Evolutionary conservation across 2,329 filamentous ascomycete genomes (phyloP), one percentile per base, ranked within the genome.

Genomic region (Colletotrichum godetiae): DNA sequence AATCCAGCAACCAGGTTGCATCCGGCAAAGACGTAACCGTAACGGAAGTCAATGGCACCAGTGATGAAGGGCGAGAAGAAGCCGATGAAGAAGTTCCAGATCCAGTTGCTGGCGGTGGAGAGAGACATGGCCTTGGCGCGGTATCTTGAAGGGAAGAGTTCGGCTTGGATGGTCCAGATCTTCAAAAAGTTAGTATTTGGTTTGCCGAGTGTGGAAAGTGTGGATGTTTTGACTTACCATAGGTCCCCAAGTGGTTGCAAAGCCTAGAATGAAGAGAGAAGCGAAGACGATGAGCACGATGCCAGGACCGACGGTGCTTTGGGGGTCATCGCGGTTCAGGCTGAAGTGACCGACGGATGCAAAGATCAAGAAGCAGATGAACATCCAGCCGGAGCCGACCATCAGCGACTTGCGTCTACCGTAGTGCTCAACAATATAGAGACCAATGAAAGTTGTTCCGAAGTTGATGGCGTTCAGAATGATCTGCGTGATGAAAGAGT

Each of bases 31-130:
- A 95, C 90, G 75, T 94, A 94, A 2, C 93, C 93, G 77, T 94
- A 94, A 1, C 87, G 87, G 81, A 92, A 95, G 76, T 92, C 89
- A 67, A 95, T 95, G 4, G 89, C 88, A 0, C 86, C 84, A 0
- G 91, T 93, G 79, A 95, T 95, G 82, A 95, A 95, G 0, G 93
- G 92, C 0, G 94, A 95, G 85, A 95, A 94, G 85, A 95, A 95
- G 0, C 90, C 90, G 73, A 92, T 88, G 75, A 94, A 86, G 82
- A 95, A 95, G 81, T 94, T 94, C 91, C 91, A 94, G 37, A 87
- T 84, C 91, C 91, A 92, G 81, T 92, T 92, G 76, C 86, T 88
- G 0, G 89, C 87, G 0, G 90, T 92, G 0, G 89, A 86, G 2
- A 92, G 79, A 2, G 89, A 89, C 86, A 92, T 91, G 35, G 86